phyloP scores from a whole-genome alignment of 352 stramenopile genomes.

The Globisporangium solare region DNA sequence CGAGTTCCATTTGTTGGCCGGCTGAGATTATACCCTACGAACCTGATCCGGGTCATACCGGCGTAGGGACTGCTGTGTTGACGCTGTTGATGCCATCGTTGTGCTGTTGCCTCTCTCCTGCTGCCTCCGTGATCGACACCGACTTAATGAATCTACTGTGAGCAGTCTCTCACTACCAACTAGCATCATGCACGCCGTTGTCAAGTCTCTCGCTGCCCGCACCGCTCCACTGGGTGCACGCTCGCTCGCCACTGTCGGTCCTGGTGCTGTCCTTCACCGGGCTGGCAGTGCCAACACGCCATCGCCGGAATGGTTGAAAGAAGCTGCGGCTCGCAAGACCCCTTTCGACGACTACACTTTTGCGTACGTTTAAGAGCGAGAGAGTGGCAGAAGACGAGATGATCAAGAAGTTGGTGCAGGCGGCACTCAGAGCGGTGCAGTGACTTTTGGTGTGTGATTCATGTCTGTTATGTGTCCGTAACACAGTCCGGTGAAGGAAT shows the following conservation, averaged over 20 bases:
- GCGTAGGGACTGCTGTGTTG: conserved; percentile 60
- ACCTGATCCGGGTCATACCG: conserved; percentile 65
- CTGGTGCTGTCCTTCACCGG: conserved; percentile 35
- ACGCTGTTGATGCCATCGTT: conserved; percentile 20
- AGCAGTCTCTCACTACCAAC: conserved; percentile 7
- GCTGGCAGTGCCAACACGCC: conserved; percentile 36
- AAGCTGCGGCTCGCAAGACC: conserved; percentile 36
- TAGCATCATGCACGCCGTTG: conserved; percentile 27
- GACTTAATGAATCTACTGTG: background rate
- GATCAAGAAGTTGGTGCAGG: background rate
- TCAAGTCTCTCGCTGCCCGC: conserved; percentile 31
- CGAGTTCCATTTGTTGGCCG: conserved; percentile 41
- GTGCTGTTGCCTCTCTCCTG: conserved; percentile 11
- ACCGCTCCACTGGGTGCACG: conserved; percentile 14
- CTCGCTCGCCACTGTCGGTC: conserved; percentile 46
- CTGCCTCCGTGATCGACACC: background rate
- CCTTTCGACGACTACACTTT: conserved; percentile 58
- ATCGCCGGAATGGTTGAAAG: conserved; percentile 41
- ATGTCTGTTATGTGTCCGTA: background rate
- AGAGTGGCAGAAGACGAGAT: background rate
- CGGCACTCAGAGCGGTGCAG: background rate
- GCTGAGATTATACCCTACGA: conserved; percentile 68
- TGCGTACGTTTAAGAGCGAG: conserved; percentile 29
- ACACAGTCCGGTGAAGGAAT: conserved; percentile 53
- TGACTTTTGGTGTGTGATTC: conserved; percentile 11